Percentiles rank a stretch among this genome's conserved stretches.
Conservation (phyloP, 352 stramenopile species). For the Phytophthora brassicae region DNA sequence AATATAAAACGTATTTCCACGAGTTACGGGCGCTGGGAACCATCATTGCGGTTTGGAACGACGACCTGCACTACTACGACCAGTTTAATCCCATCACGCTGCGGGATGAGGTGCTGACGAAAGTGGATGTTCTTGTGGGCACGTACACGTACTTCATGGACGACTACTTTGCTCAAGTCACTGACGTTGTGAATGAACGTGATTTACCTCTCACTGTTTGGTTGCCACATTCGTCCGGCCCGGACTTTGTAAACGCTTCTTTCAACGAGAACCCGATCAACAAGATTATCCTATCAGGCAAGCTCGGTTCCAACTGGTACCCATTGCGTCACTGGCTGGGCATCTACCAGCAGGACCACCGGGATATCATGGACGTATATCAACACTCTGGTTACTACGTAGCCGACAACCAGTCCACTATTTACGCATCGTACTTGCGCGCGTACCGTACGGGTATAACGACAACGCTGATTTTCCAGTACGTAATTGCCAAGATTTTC, state of each 20-base stretch:
- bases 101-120: slow-evolving; percentile 65
- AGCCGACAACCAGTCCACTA: slow-evolving; percentile 57
- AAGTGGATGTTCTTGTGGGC: slow-evolving; percentile 63
- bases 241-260: slow-evolving; percentile 59
- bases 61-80: slow-evolving; percentile 81
- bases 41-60: slow-evolving; percentile 75
- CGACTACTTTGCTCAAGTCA: slow-evolving; percentile 74
- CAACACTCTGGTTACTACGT: slow-evolving; percentile 56
- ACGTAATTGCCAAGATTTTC: slow-evolving; percentile 78
- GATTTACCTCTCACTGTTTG: slow-evolving; percentile 68
- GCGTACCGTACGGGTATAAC: slow-evolving; percentile 75
- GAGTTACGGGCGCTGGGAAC: slow-evolving; percentile 65
- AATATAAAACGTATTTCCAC: slow-evolving; percentile 69
- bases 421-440: slow-evolving; percentile 72
- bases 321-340: slow-evolving; percentile 72
- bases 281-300: slow-evolving; percentile 71
- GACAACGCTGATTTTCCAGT: slow-evolving; percentile 76
- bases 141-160: slow-evolving; percentile 82
- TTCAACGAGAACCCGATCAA: slow-evolving; percentile 76
- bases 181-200: slow-evolving; percentile 41
- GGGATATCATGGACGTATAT: slow-evolving; percentile 62
- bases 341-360: slow-evolving; percentile 49
- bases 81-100: slow-evolving; percentile 65
- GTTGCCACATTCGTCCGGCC: slow-evolving; percentile 64
- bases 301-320: slow-evolving; percentile 55